A percentile compares a stretch with the other conserved stretches of the same genome.
Conservation (phyloP, 2,329 filamentous ascomycete genomes). For the Beauveria sp. region DNA sequence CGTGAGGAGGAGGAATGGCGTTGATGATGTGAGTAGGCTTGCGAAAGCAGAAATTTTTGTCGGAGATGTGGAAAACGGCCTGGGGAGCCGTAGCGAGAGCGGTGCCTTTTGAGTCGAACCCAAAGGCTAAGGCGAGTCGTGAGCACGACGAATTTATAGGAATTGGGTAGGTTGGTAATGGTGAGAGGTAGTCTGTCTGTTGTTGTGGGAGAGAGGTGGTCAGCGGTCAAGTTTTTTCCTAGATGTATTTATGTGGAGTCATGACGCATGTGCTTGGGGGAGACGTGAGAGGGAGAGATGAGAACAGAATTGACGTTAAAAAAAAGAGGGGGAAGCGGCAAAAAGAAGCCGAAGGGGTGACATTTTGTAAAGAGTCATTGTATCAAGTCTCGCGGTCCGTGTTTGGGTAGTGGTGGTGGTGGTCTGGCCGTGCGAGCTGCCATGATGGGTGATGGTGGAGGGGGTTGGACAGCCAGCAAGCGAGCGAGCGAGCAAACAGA, state of each 20-base stretch:
- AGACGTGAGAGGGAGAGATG: background rate
- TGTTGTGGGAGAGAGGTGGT: slow-evolving; percentile 6
- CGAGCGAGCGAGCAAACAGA: background rate
- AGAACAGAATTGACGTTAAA: background rate
- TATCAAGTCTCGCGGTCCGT: background rate
- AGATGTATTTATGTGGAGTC: slow-evolving; percentile 2
- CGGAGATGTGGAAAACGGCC: slow-evolving; percentile 55
- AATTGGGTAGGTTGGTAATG: background rate
- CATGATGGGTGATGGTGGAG: background rate
- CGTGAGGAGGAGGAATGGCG: slow-evolving; percentile 49
- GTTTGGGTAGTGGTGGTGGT: background rate
- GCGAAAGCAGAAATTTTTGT: slow-evolving; percentile 63
- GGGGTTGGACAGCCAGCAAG: background rate
- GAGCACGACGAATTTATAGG: background rate
- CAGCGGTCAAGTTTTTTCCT: slow-evolving; percentile 12
- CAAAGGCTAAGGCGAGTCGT: slow-evolving; percentile 44
- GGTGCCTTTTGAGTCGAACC: slow-evolving; percentile 56
- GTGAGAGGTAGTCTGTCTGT: background rate
- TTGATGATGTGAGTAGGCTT: slow-evolving; percentile 61
- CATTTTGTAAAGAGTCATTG: background rate
- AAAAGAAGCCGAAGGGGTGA: background rate
- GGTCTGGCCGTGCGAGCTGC: background rate
- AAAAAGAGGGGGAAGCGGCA: background rate
- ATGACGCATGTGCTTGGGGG: slow-evolving; percentile 3
- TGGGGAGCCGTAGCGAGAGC: slow-evolving; percentile 51